Base-by-base conservation (phyloP, 2,329 filamentous ascomycete genomes). In the Polytolypa hystricis region DNA sequence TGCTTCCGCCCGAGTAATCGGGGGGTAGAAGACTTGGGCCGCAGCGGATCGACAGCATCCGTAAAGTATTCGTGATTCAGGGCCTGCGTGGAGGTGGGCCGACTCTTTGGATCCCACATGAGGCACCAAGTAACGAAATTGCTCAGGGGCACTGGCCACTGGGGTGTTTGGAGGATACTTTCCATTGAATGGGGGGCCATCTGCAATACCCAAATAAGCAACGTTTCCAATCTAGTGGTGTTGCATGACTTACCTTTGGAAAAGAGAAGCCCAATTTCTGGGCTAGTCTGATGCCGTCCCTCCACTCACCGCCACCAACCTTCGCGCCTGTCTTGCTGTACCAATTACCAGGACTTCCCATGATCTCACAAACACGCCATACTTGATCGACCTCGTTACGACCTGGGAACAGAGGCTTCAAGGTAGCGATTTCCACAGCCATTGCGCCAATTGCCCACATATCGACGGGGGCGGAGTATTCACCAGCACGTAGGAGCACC, bases 351-450 rank as follows among this genome's bases (percentile, higher is more conserved):
- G 91, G 91, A 64, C 89, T 96, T 33, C 91, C 91, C 91, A 98
- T 98, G 40, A 98, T 94, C 59, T 98, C 91, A 56, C 91, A 98
- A 0, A 98, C 84, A 48, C 91, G 80, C 91, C 91, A 98, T 2
- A 98, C 91, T 60, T 98, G 91, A 51, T 98, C 91, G 1, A 98
- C 91, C 65, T 98, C 91, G 56, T 98, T 98, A 54, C 86, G 85
- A 50, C 91, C 91, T 8, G 91, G 91, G 69, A 98, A 98, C 8
- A 98, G 68, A 12, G 91, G 91, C 67, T 96, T 98, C 40, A 98
- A 60, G 0, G 91, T 98, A 17, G 91, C 91, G 44, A 98, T 83
- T 58, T 98, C 91, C 8, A 98, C 91, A 5, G 91, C 91, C 91
- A 98, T 98, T 14, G 91, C 91, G 52, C 91, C 91, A 28, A 98